These are phyloP conservation scores for Aspergillus amoenus DNA, from an alignment of 2,329 filamentous ascomycete genomes.

Conservation along the genomic window DNA sequence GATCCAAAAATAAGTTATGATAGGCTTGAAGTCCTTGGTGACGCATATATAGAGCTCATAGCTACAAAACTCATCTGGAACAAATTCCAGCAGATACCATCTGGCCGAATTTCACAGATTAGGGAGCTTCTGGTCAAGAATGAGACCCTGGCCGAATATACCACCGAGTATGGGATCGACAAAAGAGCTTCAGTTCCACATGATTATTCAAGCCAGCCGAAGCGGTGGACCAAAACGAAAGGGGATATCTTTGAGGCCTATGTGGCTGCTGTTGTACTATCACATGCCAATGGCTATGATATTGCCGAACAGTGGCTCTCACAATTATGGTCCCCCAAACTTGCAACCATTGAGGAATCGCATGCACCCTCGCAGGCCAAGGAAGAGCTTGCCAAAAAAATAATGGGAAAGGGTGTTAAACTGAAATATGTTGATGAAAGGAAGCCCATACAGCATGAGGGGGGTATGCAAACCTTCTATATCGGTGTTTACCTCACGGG, in stretches of 20 bases:
- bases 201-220: conserved; percentile 43
- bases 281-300: conserved; percentile 64
- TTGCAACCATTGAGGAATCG: conserved; percentile 43
- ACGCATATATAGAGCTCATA: conserved; percentile 78
- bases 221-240: conserved; percentile 69
- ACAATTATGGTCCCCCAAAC: conserved; percentile 67
- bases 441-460: conserved; percentile 30
- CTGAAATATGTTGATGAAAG: conserved; percentile 59
- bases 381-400: conserved; percentile 50
- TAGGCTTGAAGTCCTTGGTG: conserved; percentile 82
- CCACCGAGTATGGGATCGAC: conserved; percentile 69
- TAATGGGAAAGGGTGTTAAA: conserved; percentile 59
- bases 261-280: conserved; percentile 73
- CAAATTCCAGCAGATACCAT: conserved; percentile 64
- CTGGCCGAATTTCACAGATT: conserved; percentile 71
- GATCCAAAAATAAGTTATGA: conserved; percentile 62
- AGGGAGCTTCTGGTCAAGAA: conserved; percentile 82
- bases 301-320: conserved; percentile 70
- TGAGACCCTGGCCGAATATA: conserved; percentile 69
- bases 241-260: conserved; percentile 93
- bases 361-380: conserved; percentile 49
- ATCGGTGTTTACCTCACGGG: conserved; percentile 50
- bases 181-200: conserved; percentile 59
- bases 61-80: conserved; percentile 73
- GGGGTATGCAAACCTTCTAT: conserved; percentile 43